A percentile compares a stretch with the other conserved stretches of the same genome.
Evolutionary conservation across 2,329 filamentous ascomycete genomes (phyloP).

Genomic region (Aspergillus sp.): DNA sequence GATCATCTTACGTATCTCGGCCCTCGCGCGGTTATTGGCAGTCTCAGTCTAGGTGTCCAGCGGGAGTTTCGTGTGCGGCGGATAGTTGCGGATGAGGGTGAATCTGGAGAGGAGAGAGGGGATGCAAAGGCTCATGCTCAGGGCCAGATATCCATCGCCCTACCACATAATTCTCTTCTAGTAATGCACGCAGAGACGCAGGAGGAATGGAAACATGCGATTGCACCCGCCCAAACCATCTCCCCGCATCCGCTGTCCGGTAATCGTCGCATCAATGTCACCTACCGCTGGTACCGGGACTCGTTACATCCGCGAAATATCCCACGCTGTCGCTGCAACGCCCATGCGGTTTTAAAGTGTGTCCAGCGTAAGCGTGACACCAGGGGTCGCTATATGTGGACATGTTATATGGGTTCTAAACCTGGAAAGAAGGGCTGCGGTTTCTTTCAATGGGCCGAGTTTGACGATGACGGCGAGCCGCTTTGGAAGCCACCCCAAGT

Average conservation of each 20-base stretch:
- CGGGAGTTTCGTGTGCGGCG: conserved; percentile 87
- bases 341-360: conserved; percentile 72
- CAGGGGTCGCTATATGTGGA: conserved; percentile 86
- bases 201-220: conserved; percentile 92
- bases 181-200: conserved; percentile 99
- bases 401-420: conserved; percentile 73
- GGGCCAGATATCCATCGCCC: conserved; percentile 88
- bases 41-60: conserved; percentile 87
- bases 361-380: conserved; percentile 79
- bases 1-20: conserved; percentile 94
- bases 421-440: conserved; percentile 62
- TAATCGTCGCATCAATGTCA: conserved; percentile 86
- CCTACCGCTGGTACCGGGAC: conserved; percentile 83
- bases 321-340: conserved; percentile 74
- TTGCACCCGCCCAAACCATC: conserved; percentile 74
- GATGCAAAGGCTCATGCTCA: conserved; percentile 61
- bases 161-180: conserved; percentile 91
- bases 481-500: conserved; percentile 54
- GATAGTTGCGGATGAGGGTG: conserved; percentile 61
- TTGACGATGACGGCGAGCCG: conserved; percentile 84
- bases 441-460: conserved; percentile 85
- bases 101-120: neutral
- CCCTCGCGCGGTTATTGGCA: conserved; percentile 85
- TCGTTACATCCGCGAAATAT: conserved; percentile 77
- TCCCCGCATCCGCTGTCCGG: conserved; percentile 83